phyloP scores from a whole-genome alignment of 2,329 filamentous ascomycete species.

The Ascochyta viciae-villosae region DNA sequence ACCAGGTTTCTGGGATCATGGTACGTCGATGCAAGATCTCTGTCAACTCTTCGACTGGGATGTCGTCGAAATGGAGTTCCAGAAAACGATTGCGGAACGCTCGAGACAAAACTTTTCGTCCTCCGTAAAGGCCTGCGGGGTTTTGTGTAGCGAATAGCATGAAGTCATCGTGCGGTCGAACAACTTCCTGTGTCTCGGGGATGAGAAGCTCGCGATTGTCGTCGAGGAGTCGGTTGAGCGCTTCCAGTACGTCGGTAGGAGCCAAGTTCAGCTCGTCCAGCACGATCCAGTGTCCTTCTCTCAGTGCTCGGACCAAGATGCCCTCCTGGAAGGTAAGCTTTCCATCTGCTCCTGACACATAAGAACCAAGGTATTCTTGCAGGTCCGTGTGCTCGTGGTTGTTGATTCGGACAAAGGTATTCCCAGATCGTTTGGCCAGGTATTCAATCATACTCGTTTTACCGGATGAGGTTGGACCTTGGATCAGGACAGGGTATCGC shows the following conservation, averaged over 20 bases:
- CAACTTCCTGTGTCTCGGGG: constrained; percentile 93
- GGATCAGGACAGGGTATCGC: constrained; percentile 90
- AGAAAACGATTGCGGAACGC: constrained; percentile 97
- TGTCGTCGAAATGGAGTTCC: constrained; percentile 97
- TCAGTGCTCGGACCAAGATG: constrained; percentile 87
- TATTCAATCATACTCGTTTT: constrained; percentile 99
- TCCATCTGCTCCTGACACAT: constrained; percentile 84
- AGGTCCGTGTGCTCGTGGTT: constrained; percentile 99
- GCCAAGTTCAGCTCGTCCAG: constrained; percentile 97
- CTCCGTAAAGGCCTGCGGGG: constrained; percentile 92
- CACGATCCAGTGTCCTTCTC: constrained; percentile 96
- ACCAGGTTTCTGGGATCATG: constrained; percentile 89
- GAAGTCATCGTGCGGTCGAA: constrained; percentile 91
- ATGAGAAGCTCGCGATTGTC: constrained; percentile 96
- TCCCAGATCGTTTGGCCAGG: constrained; percentile 93
- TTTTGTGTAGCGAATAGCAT: constrained; percentile 99
- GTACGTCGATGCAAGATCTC: constrained; percentile 89
- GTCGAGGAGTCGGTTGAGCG: constrained; percentile 91
- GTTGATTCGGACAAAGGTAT: constrained; percentile 98
- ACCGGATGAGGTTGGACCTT: constrained; percentile 94
- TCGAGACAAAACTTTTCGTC: constrained; percentile 88
- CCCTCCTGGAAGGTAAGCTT: constrained; percentile 92
- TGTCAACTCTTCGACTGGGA: constrained; percentile 91
- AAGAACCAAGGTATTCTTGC: constrained; percentile 96
- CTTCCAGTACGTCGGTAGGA: constrained; percentile 95